Percentiles rank a stretch among this genome's conserved stretches.
phyloP scores from a whole-genome alignment of 2,329 filamentous ascomycete species.

The Penicillium hordei region DNA sequence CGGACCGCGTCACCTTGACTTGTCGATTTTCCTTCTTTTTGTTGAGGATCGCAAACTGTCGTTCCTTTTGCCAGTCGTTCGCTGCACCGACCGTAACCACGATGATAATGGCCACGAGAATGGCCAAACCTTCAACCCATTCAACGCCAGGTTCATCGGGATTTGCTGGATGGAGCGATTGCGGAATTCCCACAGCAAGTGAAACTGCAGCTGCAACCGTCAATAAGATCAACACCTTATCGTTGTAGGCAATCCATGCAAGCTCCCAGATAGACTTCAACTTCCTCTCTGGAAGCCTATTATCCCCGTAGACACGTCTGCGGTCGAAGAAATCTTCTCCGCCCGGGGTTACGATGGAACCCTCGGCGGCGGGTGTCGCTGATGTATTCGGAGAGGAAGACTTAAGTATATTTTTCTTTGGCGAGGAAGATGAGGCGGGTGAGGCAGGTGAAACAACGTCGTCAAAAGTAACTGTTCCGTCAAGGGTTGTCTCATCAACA shows the following conservation, averaged over 20 bases:
- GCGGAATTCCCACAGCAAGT: conserved; percentile 71
- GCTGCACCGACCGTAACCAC: conserved; percentile 75
- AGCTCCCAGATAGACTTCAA: conserved; percentile 68
- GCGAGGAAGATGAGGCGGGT: neutral
- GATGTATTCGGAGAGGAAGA: conserved; percentile 22
- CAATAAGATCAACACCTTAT: conserved; percentile 73
- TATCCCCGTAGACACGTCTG: conserved; percentile 68
- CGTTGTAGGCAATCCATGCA: conserved; percentile 79
- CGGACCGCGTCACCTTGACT: conserved; percentile 75
- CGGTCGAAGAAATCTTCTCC: conserved; percentile 55
- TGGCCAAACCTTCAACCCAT: conserved; percentile 81
- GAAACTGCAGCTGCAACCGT: conserved; percentile 72
- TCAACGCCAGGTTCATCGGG: conserved; percentile 61
- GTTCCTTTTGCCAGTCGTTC: conserved; percentile 81
- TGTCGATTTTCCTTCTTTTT: conserved; percentile 74
- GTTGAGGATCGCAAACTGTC: conserved; percentile 77
- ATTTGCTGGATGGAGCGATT: conserved; percentile 59
- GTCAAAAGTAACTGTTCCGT: conserved; percentile 67
- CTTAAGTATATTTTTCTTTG: conserved; percentile 29
- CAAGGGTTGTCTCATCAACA: conserved; percentile 64
- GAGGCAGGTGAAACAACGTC: conserved; percentile 45
- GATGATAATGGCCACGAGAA: conserved; percentile 72
- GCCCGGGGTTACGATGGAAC: conserved; percentile 7
- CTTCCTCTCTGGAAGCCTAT: conserved; percentile 66
- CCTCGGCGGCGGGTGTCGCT: conserved; percentile 2